These are phyloP conservation scores for Graphilbum ipis-grandicollis DNA, from an alignment of 2,329 filamentous ascomycete genomes.

Conservation along the genomic window DNA sequence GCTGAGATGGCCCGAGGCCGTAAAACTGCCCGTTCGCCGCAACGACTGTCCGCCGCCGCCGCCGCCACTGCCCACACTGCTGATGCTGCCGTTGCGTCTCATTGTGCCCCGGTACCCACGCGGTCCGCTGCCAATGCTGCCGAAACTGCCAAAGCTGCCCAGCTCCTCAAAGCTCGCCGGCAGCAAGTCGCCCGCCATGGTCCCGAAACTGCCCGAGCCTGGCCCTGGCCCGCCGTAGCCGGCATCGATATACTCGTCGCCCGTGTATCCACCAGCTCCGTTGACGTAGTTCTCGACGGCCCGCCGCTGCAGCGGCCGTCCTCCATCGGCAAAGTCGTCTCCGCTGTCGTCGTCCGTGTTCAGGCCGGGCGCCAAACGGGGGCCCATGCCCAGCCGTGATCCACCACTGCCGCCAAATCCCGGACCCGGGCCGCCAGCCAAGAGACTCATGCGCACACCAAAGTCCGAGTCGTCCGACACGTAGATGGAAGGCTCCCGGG, in stretches of 20 bases:
- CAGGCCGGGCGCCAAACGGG: not conserved
- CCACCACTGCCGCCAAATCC: not conserved
- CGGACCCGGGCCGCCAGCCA: not conserved
- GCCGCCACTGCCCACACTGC: not conserved
- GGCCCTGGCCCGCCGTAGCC: too few species aligned
- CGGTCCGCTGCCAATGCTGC: not conserved
- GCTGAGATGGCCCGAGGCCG: not conserved
- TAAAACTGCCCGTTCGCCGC: not conserved
- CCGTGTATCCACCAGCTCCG: conserved; percentile 10
- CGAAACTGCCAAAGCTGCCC: not conserved
- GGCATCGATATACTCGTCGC: conserved; percentile 12
- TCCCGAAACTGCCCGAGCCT: too few species aligned
- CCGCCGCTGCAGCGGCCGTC: conserved; percentile 1
- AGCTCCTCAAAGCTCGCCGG: too few species aligned
- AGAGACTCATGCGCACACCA: too few species aligned
- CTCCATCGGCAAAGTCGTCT: too few species aligned
- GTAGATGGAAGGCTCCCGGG: conserved; percentile 40
- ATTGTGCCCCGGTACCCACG: not conserved
- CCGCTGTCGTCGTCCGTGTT: not conserved
- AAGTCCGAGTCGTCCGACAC: conserved; percentile 40
- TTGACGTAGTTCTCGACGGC: conserved; percentile 14
- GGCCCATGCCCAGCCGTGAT: not conserved
- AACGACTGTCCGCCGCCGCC: not conserved
- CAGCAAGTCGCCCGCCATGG: too few species aligned
- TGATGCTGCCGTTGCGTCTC: not conserved